Evolutionary conservation across 2,329 filamentous ascomycete genomes (phyloP), one percentile per base, ranked within the genome.

Genomic region (Acrocalymma vagum): DNA sequence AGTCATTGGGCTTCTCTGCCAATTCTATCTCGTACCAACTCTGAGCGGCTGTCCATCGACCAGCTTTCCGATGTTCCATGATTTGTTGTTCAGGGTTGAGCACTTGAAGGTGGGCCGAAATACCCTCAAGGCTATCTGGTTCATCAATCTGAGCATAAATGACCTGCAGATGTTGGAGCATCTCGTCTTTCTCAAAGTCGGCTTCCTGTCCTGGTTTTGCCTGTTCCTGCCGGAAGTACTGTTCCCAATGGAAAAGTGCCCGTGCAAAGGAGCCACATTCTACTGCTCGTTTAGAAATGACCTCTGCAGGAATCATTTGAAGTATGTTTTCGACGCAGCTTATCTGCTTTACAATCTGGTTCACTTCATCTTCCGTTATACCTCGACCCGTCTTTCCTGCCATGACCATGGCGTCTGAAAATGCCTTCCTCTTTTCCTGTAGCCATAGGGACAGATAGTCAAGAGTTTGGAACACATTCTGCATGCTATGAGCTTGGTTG

Each of bases 91-190:
- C 88, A 33, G 96, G 86, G 53, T 95, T 89, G n/a, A 97, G 76
- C 9, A 91, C 84, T 43, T 88, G 87, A 3, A 97, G 76, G 64
- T 94, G 88, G 14, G 90, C 85, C 2, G 93, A 95, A 46, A 99
- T 93, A 3, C 94, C 94, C 64, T 97, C 92, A 22, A 99, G 85
- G 1, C 93, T 92, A 68, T 99, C 94, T 0, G 94, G 95, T 58
- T 99, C 94, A 61, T 99, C 94, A 46, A 99, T 97, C 57, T 96
- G 88, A 1, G 90, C 90, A 69, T 99, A 99, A 13, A 99, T 96
- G 37, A 93, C 86, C 62, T 97, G 93, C 16, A 99, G 75, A 46
- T 86, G 83, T 53, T 90, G 83, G 45, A 95, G 81, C 4, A 94
- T 77, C 16, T 83, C 78, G 37, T 87, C 78, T 29, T 78, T 64